phyloP scores from a whole-genome alignment of 2,329 filamentous ascomycete species.

The Fusarium nematophilum region DNA sequence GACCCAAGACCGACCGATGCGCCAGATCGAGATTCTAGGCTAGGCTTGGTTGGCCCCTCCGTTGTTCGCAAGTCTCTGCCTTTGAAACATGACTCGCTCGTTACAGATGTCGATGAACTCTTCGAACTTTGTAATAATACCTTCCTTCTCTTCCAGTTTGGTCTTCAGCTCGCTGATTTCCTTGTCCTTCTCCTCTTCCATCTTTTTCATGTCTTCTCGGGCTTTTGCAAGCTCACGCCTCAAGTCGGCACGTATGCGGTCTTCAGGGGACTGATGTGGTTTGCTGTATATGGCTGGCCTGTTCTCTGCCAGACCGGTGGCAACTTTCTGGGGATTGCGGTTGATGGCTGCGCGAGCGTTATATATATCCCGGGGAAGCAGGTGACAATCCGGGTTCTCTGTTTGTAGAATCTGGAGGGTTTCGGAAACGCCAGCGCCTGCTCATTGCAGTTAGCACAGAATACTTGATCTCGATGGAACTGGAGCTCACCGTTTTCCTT shows the following conservation, averaged over 20 bases:
- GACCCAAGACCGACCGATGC: constrained; percentile 29
- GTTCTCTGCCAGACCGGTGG: constrained; percentile 68
- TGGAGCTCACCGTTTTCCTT: constrained; percentile 70
- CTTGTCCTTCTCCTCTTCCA: constrained; percentile 67
- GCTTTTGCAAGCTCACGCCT: constrained; percentile 69
- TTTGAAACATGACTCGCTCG: constrained; percentile 72
- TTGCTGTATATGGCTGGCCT: constrained; percentile 75
- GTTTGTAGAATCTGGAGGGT: constrained; percentile 74
- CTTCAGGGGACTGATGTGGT: constrained; percentile 70
- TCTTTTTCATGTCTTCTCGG: constrained; percentile 65
- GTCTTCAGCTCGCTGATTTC: constrained; percentile 69
- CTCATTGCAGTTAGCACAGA: constrained; percentile 49
- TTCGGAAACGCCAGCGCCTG: constrained; percentile 73
- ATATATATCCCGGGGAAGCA: constrained; percentile 74
- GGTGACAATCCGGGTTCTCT: constrained; percentile 71
- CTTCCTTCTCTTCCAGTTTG: constrained; percentile 71
- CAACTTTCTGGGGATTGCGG: constrained; percentile 71
- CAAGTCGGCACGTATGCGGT: constrained; percentile 71
- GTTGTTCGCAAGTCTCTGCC: constrained; percentile 60
- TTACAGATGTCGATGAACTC: constrained; percentile 79
- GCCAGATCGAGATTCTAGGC: constrained; percentile 28
- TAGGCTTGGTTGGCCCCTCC: constrained; percentile 42
- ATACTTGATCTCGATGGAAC: constrained; percentile 22
- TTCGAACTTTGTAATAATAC: constrained; percentile 72
- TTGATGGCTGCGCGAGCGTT: constrained; percentile 75